Base-by-base conservation (phyloP, 768 basidiomycete genomes). In the Trametes cinnabarina region DNA sequence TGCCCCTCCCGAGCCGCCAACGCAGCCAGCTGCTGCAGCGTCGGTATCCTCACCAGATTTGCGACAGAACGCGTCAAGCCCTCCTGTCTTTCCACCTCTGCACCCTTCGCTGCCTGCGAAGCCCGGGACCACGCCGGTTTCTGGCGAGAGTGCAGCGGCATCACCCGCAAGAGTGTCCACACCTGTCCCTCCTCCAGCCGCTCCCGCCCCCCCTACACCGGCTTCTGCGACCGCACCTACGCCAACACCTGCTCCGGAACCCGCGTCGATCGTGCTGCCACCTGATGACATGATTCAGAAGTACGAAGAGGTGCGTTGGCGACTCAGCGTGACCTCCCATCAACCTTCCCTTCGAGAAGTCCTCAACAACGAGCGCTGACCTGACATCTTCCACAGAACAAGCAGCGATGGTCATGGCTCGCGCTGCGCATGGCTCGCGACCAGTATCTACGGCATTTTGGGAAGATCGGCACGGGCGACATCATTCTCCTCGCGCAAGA, bases 391-490 rank as follows among this genome's bases (percentile, higher is more conserved):
- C 50, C 57, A 19, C 66, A 92, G 92, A 86, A 84, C 71, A 90
- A 91, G 64, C 81, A 86, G 60, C 82, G 88, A 3, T 83, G 85
- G 79, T 76, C 89, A 5, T 94, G 92, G 92, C 79, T 92, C 17
- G 88, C 87, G 8, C 79, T 94, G 57, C 87, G 92, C 19, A 80
- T 83, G 40, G 84, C 88, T 52, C 86, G 91, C 35, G 85, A 90
- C 63, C 79, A 80, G 57, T 75, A 92, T 69, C 69, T 92, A 39
- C 82, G 86, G 60, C 84, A 90, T 63, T 93, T 94, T 62, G 81
- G 85, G n/a, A 87, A 84, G 74, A 92, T 92, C 59, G 90, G 88
- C 17, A 84, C 84, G 6, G 90, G 89, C 8, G 90, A 93, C 60
- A 74, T 94, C 59, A 44, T 66, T 6, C 56, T 61, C 30, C 67